Evolutionary conservation across 305 asterid species (phyloP).

Genomic region (Ilex paraguariensis): DNA sequence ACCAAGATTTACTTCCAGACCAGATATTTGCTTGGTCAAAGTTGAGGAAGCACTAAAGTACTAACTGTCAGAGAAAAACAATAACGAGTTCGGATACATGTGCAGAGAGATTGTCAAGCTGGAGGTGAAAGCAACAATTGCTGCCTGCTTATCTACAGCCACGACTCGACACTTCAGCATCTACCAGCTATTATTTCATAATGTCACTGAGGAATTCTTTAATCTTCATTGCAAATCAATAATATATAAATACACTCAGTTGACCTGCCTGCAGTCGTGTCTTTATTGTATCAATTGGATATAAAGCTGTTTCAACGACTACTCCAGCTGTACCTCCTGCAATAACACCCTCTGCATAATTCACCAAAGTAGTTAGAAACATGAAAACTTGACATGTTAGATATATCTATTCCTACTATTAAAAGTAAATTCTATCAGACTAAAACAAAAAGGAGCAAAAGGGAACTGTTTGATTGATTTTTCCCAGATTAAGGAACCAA

Average conservation of each 20-base stretch:
- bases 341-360: slow-evolving; percentile 76
- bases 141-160: background rate
- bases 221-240: background rate
- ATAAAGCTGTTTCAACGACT: slow-evolving; percentile 88
- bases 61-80: too few species aligned
- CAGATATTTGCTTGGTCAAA: background rate
- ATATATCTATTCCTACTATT: too few species aligned
- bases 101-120: background rate
- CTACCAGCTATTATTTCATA: background rate
- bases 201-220: background rate
- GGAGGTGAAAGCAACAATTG: background rate
- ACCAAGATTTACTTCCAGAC: background rate
- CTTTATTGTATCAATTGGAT: slow-evolving; percentile 94
- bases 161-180: background rate
- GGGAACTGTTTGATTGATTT: too few species aligned
- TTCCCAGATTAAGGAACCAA: too few species aligned
- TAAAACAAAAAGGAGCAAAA: too few species aligned
- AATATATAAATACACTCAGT: slow-evolving; percentile 9
- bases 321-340: slow-evolving; percentile 97
- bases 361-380: background rate
- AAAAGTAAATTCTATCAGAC: too few species aligned
- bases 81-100: too few species aligned
- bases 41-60: background rate
- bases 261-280: slow-evolving; percentile 84
- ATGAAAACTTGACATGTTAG: background rate